phyloP scores from a whole-genome alignment of 2,329 filamentous ascomycete genomes.

The Epichloe elymi region DNA sequence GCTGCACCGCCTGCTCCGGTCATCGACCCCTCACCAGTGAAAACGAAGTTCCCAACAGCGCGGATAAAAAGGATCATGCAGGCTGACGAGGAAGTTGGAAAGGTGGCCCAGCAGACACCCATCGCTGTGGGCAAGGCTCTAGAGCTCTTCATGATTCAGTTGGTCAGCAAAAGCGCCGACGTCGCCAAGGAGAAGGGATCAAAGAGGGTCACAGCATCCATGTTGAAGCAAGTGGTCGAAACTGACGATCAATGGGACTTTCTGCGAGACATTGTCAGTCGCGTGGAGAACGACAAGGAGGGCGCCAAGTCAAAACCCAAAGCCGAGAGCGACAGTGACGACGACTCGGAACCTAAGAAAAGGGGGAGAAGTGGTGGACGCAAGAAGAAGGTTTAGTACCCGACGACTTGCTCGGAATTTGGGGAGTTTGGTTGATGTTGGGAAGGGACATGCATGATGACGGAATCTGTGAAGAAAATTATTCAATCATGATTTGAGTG shows the following conservation, averaged over 20 bases:
- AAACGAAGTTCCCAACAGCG: conserved; percentile 92
- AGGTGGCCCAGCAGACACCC: conserved; percentile 93
- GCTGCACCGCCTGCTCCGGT: conserved; percentile 22
- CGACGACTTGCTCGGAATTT: not conserved
- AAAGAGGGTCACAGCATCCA: conserved; percentile 78
- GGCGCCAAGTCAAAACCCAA: conserved; percentile 28
- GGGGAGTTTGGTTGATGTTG: not conserved
- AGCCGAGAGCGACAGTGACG: conserved; percentile 39
- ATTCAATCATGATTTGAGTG: not conserved
- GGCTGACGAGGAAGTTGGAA: conserved; percentile 94
- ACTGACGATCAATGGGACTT: conserved; percentile 92
- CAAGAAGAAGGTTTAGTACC: conserved; percentile 30
- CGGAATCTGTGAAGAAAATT: not conserved
- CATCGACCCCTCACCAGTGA: conserved; percentile 58
- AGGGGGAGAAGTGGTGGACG: conserved; percentile 32
- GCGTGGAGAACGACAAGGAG: conserved; percentile 53
- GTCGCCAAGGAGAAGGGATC: conserved; percentile 72
- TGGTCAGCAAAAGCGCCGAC: conserved; percentile 78
- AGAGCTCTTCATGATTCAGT: conserved; percentile 93
- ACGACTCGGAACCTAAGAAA: conserved; percentile 36
- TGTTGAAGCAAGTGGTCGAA: conserved; percentile 83
- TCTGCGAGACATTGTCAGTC: conserved; percentile 75
- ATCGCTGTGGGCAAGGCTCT: conserved; percentile 92
- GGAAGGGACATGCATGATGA: not conserved
- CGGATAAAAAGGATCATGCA: conserved; percentile 99